Evolutionary conservation across 352 stramenopile species (phyloP).

Genomic region (Pythium scleroteichum): DNA sequence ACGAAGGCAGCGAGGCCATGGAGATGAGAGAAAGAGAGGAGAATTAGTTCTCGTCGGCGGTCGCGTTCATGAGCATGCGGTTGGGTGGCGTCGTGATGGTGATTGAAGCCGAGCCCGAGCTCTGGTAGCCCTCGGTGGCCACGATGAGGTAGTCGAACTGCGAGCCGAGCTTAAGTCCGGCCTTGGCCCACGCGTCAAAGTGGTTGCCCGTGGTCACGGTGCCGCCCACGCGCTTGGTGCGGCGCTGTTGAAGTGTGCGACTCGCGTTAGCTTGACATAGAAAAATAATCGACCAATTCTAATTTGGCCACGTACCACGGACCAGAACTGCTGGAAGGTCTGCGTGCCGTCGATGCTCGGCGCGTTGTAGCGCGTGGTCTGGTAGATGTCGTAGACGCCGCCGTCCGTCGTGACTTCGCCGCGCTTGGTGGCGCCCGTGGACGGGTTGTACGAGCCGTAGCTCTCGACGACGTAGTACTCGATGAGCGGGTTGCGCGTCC

Average conservation of each 20-base stretch:
- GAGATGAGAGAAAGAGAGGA: not conserved
- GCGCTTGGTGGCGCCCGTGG: conserved; percentile 6
- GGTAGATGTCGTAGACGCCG: conserved; percentile 18
- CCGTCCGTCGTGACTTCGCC: conserved; percentile 6
- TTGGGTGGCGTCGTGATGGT: not conserved
- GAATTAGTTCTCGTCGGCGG: not conserved
- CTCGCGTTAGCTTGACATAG: too few relatives aligned
- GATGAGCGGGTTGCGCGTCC: conserved; percentile 15
- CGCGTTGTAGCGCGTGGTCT: conserved; percentile 14
- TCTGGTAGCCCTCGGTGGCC: conserved; percentile 13
- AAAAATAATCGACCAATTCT: not conserved
- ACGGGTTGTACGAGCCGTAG: conserved; percentile 18
- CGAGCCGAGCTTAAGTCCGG: conserved; percentile 8
- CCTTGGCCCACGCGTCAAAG: conserved; percentile 17
- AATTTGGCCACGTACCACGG: conserved; percentile 8
- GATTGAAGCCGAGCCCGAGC: conserved; percentile 8
- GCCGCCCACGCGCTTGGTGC: conserved; percentile 5
- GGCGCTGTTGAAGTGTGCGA: not conserved
- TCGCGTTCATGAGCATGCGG: not conserved
- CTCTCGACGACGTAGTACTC: conserved; percentile 19
- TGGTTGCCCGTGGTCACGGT: conserved; percentile 10
- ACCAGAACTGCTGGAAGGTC: conserved; percentile 22
- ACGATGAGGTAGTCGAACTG: conserved; percentile 12
- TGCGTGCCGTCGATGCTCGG: conserved; percentile 15
- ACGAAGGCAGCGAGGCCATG: too few relatives aligned